Conservation (phyloP, 805 yeast genomes). For the Phaffomyces opuntiae region DNA sequence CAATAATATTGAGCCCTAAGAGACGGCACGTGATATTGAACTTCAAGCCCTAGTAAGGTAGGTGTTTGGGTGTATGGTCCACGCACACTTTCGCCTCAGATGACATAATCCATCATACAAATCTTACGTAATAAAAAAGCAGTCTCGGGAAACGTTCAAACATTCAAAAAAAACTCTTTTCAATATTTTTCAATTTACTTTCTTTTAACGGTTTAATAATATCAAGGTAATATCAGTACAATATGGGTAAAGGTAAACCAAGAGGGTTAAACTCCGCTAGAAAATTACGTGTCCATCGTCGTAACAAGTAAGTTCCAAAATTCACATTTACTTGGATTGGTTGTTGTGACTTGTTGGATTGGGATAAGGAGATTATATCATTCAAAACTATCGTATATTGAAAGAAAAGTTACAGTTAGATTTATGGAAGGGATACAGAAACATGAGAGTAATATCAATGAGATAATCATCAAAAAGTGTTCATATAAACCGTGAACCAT, state of each 20-base stretch:
- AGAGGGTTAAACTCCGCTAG: slow-evolving; percentile 99
- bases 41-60: neutral
- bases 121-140: neutral
- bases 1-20: too few species aligned
- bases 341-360: too few species aligned
- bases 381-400: too few species aligned
- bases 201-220: slow-evolving; percentile 1
- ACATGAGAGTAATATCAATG: too few species aligned
- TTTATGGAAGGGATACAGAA: too few species aligned
- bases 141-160: neutral
- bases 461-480: too few species aligned
- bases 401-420: too few species aligned
- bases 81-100: neutral
- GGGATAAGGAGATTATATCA: too few species aligned
- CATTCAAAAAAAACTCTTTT: slow-evolving; percentile 6
- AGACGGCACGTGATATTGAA: neutral
- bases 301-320: slow-evolving; percentile 74
- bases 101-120: neutral
- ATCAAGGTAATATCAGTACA: slow-evolving; percentile 25
- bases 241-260: slow-evolving; percentile 99
- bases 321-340: neutral
- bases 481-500: too few species aligned
- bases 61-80: neutral
- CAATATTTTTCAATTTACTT: slow-evolving; percentile 5
- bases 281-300: slow-evolving; percentile 99